Evolutionary conservation across 768 basidiomycete genomes (phyloP), one percentile per base, ranked within the genome.

Genomic region (Mycena epipterygia): DNA sequence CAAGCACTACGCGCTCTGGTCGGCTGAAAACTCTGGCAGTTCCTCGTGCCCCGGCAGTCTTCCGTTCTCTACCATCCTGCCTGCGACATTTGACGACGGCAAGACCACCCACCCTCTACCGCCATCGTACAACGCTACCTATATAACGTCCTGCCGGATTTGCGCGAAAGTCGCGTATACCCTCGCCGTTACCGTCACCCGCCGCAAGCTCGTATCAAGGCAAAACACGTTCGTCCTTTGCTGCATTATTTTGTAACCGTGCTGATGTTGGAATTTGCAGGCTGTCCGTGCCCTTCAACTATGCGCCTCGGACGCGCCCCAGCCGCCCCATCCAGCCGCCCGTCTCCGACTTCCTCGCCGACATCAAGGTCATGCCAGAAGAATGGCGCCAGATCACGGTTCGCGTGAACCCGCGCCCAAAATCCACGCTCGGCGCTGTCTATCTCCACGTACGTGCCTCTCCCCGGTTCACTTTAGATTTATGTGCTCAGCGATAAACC

Each of bases 31-130:
- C 29, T 67, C 61, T 29, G 62, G 39, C 57, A 55, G 21, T 19
- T 55, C 67, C 1, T n/a, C 70, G 7, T 81, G 81, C 59, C 81
- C 81, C 27, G 61, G 58, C 52, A 76, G 70, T 33, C 75, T 85
- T 46, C 79, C 85, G 0, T 89, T 92, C 72, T 78, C 79, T 17
- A 71, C 81, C 39, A 44, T 77, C 14, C 79, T 92, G 23, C 90
- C 90, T 2, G 66, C 82, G 5, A 83, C 81, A 2, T 91, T 86
- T 72, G 69, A 76, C 32, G 81, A 86, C 46, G 78, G 76, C 9
- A 75, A 74, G 33, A 75, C 77, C 21, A 60, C 73, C 5, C 67
- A 74, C 29, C 78, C 83, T 30, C 78, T 90, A 8, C 90, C 90
- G 1, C 89, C 90, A 1, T 83, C 85, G 0, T 89, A 83, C 67